phyloP scores from a whole-genome alignment of 345 rosid genomes.

The Anastatica hierochuntica region DNA sequence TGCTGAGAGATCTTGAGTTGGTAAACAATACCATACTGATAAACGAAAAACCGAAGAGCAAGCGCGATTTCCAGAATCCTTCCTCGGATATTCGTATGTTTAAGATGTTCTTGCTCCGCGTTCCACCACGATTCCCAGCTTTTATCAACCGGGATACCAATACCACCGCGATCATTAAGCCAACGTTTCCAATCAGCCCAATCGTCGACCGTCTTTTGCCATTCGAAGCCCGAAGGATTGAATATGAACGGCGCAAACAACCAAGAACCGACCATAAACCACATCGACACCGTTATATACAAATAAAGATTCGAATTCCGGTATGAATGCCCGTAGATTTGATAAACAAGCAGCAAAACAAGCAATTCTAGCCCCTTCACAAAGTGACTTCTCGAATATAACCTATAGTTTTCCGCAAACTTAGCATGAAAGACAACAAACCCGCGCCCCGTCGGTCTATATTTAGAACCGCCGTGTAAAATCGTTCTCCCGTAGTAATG shows the following conservation, averaged over 20 bases:
- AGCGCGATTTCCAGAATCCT: conserved; percentile 62
- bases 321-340: conserved; percentile 60
- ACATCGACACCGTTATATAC: conserved; percentile 71
- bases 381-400: conserved; percentile 90
- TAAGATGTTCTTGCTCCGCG: conserved; percentile 73
- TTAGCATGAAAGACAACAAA: conserved; percentile 88
- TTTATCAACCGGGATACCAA: conserved; percentile 53
- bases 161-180: conserved; percentile 90
- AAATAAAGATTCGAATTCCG: conserved; percentile 57
- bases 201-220: conserved; percentile 97
- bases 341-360: conserved; percentile 56
- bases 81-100: conserved; percentile 53
- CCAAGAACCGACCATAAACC: conserved; percentile 97
- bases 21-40: conserved; percentile 90
- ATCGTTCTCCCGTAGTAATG: conserved; percentile 84
- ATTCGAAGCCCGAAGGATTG: conserved; percentile 93
- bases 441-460: conserved; percentile 80
- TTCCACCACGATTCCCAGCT: conserved; percentile 99
- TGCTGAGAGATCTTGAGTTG: conserved; percentile 76
- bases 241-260: conserved; percentile 87
- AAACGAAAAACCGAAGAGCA: conserved; percentile 66
- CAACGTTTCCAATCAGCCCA: conserved; percentile 99
- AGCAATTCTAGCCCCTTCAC: conserved; percentile 80
- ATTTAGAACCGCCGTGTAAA: conserved; percentile 85
- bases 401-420: conserved; percentile 82